Conservation (phyloP, 1,284 basidiomycete genomes). For the Irpex sp. region DNA sequence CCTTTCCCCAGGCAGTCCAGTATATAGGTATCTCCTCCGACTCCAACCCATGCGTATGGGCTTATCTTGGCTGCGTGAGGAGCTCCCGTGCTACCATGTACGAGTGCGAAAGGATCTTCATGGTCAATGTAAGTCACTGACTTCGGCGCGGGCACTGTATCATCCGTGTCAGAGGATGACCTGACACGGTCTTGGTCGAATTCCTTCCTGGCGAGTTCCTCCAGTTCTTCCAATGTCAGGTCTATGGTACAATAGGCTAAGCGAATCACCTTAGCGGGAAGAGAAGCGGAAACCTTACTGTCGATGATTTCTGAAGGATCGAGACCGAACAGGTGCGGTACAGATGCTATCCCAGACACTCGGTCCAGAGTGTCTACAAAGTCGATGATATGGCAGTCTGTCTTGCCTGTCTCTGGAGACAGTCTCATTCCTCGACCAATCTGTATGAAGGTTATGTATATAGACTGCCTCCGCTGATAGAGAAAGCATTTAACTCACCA, state of each 20-base stretch:
- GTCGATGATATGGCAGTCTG: conserved; percentile 88
- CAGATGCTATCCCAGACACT: conserved; percentile 73
- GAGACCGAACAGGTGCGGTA: conserved; percentile 86
- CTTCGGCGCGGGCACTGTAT: conserved; percentile 50
- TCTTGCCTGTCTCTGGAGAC: conserved; percentile 79
- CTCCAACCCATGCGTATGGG: conserved; percentile 76
- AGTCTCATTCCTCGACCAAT: conserved; percentile 91
- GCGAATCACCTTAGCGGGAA: neutral
- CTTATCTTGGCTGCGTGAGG: conserved; percentile 51
- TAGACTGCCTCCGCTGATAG: neutral
- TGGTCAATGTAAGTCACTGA: conserved; percentile 80
- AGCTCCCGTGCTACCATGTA: conserved; percentile 47
- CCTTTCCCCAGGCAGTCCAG: conserved; percentile 79
- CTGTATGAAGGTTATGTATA: conserved; percentile 32
- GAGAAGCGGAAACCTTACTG: conserved; percentile 34
- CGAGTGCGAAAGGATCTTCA: conserved; percentile 72
- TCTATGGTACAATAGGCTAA: conserved; percentile 32
- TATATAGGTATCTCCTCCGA: conserved; percentile 72
- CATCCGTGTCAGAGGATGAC: conserved; percentile 18
- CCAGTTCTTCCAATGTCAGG: conserved; percentile 46
- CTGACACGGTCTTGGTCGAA: conserved; percentile 12
- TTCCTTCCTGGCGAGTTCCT: conserved; percentile 32
- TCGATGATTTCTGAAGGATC: conserved; percentile 70
- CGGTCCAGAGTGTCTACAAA: conserved; percentile 79
- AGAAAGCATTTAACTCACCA: conserved; percentile 51